phyloP scores from a whole-genome alignment of 305 asterid genomes.

The Rubia balearica region DNA sequence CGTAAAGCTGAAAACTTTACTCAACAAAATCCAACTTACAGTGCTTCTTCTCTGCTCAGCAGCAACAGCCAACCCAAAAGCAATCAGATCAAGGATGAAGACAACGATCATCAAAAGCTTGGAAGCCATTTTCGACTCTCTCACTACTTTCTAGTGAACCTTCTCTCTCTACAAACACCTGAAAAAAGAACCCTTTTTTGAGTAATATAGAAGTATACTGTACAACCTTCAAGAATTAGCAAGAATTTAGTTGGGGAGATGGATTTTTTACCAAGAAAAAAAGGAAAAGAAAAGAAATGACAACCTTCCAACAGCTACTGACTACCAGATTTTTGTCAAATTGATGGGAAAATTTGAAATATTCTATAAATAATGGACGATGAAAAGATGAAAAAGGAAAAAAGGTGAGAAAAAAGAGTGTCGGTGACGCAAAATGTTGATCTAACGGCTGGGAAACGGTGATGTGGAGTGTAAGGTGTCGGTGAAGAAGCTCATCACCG shows the following conservation, averaged over 20 bases:
- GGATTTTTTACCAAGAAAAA: constrained; percentile 9
- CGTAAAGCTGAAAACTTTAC: not conserved
- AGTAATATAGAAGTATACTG: constrained; percentile 30
- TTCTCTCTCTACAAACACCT: constrained; percentile 31
- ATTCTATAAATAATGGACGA: not conserved
- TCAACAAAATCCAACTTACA: constrained; percentile 27
- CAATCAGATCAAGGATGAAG: constrained; percentile 67
- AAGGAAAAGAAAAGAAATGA: constrained; percentile 14
- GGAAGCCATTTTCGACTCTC: constrained; percentile 54
- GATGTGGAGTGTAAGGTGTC: not conserved
- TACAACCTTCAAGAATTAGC: not conserved
- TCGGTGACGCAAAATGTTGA: constrained; percentile 15
- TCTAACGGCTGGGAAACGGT: constrained; percentile 6
- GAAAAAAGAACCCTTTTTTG: constrained; percentile 19
- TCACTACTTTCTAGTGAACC: not conserved
- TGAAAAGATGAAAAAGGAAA: not conserved
- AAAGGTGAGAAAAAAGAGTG: not conserved
- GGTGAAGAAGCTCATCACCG: not conserved
- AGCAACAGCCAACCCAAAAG: constrained; percentile 85
- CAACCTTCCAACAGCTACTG: constrained; percentile 22
- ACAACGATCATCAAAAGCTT: constrained; percentile 44
- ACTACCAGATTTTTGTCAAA: not conserved
- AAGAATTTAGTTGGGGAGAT: not conserved
- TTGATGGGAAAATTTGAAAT: not conserved
- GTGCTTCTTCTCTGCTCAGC: constrained; percentile 88